Conservation (phyloP, 352 stramenopile species). For the Phytophthora niederhauseri region DNA sequence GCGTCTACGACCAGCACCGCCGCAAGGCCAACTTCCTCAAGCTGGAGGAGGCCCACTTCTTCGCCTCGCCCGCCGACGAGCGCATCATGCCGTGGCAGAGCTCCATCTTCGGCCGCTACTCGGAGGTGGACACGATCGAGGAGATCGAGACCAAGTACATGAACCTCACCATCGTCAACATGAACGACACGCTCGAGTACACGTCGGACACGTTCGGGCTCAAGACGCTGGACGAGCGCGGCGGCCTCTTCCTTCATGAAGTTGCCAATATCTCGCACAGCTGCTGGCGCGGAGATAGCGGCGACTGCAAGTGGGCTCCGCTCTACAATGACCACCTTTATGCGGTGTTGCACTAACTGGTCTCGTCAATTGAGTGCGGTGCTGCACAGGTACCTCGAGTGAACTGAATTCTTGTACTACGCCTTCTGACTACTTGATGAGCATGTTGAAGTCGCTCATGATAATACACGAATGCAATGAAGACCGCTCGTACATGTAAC, state of each 20-base stretch:
- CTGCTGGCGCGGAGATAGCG: slow-evolving; percentile 38
- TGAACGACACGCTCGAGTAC: slow-evolving; percentile 43
- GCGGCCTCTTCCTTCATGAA: slow-evolving; percentile 34
- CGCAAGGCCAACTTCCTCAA: slow-evolving; percentile 48
- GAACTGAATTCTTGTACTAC: slow-evolving; percentile 9
- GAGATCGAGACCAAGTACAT: slow-evolving; percentile 38
- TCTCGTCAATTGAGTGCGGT: slow-evolving; percentile 1
- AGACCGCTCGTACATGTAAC: neutral
- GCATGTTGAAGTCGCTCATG: neutral
- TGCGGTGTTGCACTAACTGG: slow-evolving; percentile 6
- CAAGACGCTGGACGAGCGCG: slow-evolving; percentile 37
- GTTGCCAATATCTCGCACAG: slow-evolving; percentile 31
- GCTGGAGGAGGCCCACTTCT: slow-evolving; percentile 42
- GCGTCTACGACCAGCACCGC: slow-evolving; percentile 23
- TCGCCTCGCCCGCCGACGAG: slow-evolving; percentile 40
- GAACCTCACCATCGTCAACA: slow-evolving; percentile 33
- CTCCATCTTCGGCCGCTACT: slow-evolving; percentile 45
- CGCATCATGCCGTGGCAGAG: slow-evolving; percentile 44
- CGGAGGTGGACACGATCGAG: slow-evolving; percentile 29
- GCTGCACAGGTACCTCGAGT: slow-evolving; percentile 6
- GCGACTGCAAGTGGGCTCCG: slow-evolving; percentile 35
- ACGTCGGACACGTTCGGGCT: slow-evolving; percentile 44
- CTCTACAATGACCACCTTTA: slow-evolving; percentile 34
- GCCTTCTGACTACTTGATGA: neutral
- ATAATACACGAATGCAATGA: slow-evolving; percentile 1